A percentile compares a stretch with the other conserved stretches of the same genome.
Evolutionary conservation across 129 eudicot genomes (phyloP).

Genomic region (Glebionis coronaria): DNA sequence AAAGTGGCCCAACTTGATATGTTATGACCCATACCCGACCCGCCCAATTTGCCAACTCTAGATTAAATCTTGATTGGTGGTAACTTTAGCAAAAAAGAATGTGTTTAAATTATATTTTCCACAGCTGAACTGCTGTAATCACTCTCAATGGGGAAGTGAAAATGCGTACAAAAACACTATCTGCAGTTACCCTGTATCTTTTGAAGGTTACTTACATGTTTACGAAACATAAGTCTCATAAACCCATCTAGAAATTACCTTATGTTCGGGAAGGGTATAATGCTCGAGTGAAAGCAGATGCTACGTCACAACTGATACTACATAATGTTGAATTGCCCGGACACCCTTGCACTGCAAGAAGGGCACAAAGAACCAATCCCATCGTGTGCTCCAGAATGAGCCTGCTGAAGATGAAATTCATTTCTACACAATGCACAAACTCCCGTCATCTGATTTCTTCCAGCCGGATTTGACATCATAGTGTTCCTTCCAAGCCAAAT

Average conservation of each 20-base stretch:
- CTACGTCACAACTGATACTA: slow-evolving; percentile 24
- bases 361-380: slow-evolving; percentile 69
- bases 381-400: slow-evolving; percentile 44
- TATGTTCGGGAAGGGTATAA: background rate
- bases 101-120: background rate
- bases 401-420: slow-evolving; percentile 56
- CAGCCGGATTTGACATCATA: slow-evolving; percentile 46
- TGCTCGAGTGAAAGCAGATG: slow-evolving; percentile 6
- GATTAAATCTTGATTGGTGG: background rate
- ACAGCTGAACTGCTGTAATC: background rate
- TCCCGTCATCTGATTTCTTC: slow-evolving; percentile 40
- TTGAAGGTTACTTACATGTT: background rate
- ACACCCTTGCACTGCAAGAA: slow-evolving; percentile 60
- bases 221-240: background rate
- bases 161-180: background rate
- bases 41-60: background rate
- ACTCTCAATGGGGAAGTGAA: background rate
- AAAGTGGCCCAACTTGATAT: background rate
- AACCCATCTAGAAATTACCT: slow-evolving; percentile 21
- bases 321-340: slow-evolving; percentile 50
- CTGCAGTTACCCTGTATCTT: slow-evolving; percentile 2
- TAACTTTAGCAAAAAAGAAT: background rate
- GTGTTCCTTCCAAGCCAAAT: slow-evolving; percentile 70
- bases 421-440: slow-evolving; percentile 82
- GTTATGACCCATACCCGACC: slow-evolving; percentile 1